These are phyloP conservation scores for Candida maesae DNA, from an alignment of 805 yeast genomes.

Conservation along the genomic window DNA sequence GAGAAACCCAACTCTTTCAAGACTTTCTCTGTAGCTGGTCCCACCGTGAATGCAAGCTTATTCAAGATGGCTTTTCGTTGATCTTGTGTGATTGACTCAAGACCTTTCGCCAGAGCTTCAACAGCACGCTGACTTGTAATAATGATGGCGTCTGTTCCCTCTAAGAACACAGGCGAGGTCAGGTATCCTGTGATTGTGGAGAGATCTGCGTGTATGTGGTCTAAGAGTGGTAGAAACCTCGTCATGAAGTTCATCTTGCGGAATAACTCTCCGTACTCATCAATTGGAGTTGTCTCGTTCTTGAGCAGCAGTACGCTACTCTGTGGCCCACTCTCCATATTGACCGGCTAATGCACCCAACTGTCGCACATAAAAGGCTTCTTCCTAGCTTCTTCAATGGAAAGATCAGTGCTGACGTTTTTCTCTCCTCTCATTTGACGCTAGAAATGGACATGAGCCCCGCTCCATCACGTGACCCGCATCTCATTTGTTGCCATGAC, in stretches of 20 bases:
- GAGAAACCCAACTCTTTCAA: constrained; percentile 59
- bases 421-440: constrained; percentile 10
- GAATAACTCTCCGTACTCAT: constrained; percentile 55
- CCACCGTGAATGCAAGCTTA: constrained; percentile 78
- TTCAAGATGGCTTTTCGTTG: constrained; percentile 31
- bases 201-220: constrained; percentile 56
- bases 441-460: background rate
- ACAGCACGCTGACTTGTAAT: constrained; percentile 92
- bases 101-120: constrained; percentile 59
- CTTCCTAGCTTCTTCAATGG: too few relatives aligned
- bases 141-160: constrained; percentile 49
- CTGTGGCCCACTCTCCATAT: background rate
- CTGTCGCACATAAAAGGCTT: too few relatives aligned
- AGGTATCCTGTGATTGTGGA: constrained; percentile 42
- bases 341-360: background rate
- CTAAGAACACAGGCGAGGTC: constrained; percentile 37
- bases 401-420: constrained; percentile 6
- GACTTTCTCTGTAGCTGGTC: constrained; percentile 77
- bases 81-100: constrained; percentile 20
- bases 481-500: too few relatives aligned
- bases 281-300: constrained; percentile 65
- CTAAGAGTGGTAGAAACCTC: constrained; percentile 67
- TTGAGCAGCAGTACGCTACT: constrained; percentile 45
- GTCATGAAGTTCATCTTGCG: constrained; percentile 36
- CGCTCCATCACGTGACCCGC: background rate